phyloP scores from a whole-genome alignment of 495 filamentous ascomycete genomes.

The Tuber magnatum region DNA sequence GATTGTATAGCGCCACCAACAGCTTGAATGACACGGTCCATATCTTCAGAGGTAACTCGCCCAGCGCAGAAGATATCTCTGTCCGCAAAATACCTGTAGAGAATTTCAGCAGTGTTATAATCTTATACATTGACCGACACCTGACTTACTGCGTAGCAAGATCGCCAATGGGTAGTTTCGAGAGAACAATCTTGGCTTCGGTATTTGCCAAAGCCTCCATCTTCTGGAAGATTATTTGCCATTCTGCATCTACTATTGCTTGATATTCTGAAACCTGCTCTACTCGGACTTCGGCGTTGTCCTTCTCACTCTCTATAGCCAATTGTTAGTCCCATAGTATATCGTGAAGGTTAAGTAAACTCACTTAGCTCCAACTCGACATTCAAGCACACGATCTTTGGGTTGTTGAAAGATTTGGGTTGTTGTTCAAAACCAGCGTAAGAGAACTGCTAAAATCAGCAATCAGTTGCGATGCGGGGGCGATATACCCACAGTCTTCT shows the following conservation, averaged over 20 bases:
- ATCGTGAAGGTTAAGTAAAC: constrained; percentile 7
- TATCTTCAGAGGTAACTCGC: constrained; percentile 82
- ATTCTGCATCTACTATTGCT: constrained; percentile 97
- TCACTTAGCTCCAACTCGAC: constrained; percentile 84
- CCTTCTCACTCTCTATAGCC: constrained; percentile 72
- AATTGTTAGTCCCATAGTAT: constrained; percentile 6
- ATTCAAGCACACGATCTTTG: constrained; percentile 92
- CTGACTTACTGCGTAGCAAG: constrained; percentile 78
- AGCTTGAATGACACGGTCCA: constrained; percentile 92
- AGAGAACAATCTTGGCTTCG: constrained; percentile 91
- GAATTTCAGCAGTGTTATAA: constrained; percentile 20
- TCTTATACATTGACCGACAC: not conserved
- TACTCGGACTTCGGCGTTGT: constrained; percentile 95
- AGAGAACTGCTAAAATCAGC: constrained; percentile 54
- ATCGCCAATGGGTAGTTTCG: constrained; percentile 95
- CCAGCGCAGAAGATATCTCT: constrained; percentile 98
- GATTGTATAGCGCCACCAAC: constrained; percentile 88
- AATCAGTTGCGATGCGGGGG: not conserved
- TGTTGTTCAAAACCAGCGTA: constrained; percentile 99
- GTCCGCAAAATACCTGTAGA: constrained; percentile 76
- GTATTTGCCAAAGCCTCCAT: constrained; percentile 87
- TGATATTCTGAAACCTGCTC: constrained; percentile 99
- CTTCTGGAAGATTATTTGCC: constrained; percentile 99
- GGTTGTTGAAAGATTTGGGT: constrained; percentile 87
- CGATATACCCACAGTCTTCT: constrained; percentile 64